A percentile compares a stretch with the other conserved stretches of the same genome.
These are phyloP conservation scores for Vitis hybrid DNA, from an alignment of 177 flowering plant genomes.

Conservation along the genomic window DNA sequence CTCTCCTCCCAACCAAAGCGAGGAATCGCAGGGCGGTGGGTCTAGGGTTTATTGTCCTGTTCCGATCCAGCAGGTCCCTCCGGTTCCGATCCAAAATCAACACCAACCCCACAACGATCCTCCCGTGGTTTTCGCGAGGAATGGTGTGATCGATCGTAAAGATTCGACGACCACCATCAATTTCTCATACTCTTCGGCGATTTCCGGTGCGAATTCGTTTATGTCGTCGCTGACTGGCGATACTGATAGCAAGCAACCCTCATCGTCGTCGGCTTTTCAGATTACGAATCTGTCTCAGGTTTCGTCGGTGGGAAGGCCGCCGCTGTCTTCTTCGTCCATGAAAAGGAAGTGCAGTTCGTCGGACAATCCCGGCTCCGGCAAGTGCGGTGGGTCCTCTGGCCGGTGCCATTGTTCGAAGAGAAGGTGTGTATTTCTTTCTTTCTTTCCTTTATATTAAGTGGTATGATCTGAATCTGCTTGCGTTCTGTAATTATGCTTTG, in stretches of 20 bases:
- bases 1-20: slow-evolving; percentile 3
- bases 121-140: slow-evolving; percentile 11
- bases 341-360: slow-evolving; percentile 65
- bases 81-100: slow-evolving; percentile 17
- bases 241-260: slow-evolving; percentile 34
- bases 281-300: slow-evolving; percentile 37
- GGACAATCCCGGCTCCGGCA: slow-evolving; percentile 43
- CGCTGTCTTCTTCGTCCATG: slow-evolving; percentile 45
- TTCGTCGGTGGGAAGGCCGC: slow-evolving; percentile 45
- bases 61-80: slow-evolving; percentile 59
- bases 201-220: slow-evolving; percentile 30
- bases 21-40: slow-evolving; percentile 1
- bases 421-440: slow-evolving; percentile 36
- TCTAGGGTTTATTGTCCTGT: slow-evolving; percentile 43
- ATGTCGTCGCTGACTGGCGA: slow-evolving; percentile 59
- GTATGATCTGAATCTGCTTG: background rate
- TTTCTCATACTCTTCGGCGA: slow-evolving; percentile 44
- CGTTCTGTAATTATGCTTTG: background rate
- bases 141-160: slow-evolving; percentile 26
- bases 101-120: slow-evolving; percentile 9
- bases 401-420: slow-evolving; percentile 89
- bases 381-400: slow-evolving; percentile 59
- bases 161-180: slow-evolving; percentile 35
- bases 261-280: slow-evolving; percentile 31
- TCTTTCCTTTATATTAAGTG: background rate